phyloP scores from a whole-genome alignment of 106 monocot species.

The Hemerocallis citrina region DNA sequence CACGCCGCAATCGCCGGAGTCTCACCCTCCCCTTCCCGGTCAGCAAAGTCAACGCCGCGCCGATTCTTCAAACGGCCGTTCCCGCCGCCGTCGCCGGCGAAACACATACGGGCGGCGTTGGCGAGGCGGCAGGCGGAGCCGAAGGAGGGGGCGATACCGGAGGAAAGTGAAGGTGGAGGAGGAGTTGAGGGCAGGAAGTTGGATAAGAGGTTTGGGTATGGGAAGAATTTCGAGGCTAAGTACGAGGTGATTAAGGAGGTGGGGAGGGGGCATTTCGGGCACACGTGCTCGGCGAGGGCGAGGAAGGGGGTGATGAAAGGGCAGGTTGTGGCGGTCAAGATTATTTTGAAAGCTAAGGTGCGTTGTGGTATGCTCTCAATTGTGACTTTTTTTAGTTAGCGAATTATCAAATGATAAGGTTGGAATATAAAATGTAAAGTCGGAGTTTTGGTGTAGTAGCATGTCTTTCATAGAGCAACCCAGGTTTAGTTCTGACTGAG shows the following conservation, averaged over 20 bases:
- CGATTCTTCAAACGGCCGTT: slow-evolving; percentile 46
- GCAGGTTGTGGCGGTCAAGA: slow-evolving; percentile 62
- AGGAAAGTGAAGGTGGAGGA: slow-evolving; percentile 27
- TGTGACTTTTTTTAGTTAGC: background rate
- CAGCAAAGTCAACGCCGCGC: slow-evolving; percentile 49
- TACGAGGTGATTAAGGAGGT: slow-evolving; percentile 80
- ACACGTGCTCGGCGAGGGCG: slow-evolving; percentile 55
- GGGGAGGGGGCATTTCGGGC: slow-evolving; percentile 72
- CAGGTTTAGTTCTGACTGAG: too few species aligned
- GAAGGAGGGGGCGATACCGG: slow-evolving; percentile 40
- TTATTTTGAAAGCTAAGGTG: slow-evolving; percentile 80
- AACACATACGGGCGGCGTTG: slow-evolving; percentile 41
- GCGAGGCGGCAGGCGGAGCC: slow-evolving; percentile 24
- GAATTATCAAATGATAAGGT: too few species aligned
- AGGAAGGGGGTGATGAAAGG: slow-evolving; percentile 71
- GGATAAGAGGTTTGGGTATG: slow-evolving; percentile 73
- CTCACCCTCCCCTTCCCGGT: slow-evolving; percentile 60
- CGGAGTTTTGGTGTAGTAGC: too few species aligned
- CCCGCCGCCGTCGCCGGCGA: slow-evolving; percentile 48
- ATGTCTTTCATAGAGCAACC: too few species aligned
- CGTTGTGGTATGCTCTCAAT: slow-evolving; percentile 20
- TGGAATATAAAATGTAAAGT: too few species aligned
- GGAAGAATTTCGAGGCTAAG: slow-evolving; percentile 55
- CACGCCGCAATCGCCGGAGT: slow-evolving; percentile 20
- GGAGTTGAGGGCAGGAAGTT: slow-evolving; percentile 18